A percentile compares a stretch with the other conserved stretches of the same genome.
Conservation (phyloP, 345 rosid genomes). For the Melaleuca quinquenervia region DNA sequence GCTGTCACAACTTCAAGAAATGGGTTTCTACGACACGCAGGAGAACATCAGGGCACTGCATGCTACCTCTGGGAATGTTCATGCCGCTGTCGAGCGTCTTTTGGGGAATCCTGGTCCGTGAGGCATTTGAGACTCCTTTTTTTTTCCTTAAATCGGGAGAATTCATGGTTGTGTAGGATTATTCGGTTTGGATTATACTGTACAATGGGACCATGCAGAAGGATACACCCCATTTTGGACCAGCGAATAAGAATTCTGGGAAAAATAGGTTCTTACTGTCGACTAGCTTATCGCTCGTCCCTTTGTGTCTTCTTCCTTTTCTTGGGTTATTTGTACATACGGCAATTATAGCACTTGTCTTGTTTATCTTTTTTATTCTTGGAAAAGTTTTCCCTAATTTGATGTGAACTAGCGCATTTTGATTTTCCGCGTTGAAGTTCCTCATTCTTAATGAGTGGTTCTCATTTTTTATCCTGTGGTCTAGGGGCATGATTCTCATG, state of each 20-base stretch:
- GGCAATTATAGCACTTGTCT: neutral
- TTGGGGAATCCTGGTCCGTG: conserved; percentile 56
- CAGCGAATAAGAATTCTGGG: neutral
- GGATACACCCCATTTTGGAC: neutral
- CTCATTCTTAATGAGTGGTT: neutral
- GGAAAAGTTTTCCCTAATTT: neutral
- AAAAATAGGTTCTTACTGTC: neutral
- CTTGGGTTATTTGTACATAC: neutral
- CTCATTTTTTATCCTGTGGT: neutral
- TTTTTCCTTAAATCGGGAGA: neutral
- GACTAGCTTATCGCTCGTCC: neutral
- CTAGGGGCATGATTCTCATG: neutral
- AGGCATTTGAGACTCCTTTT: neutral
- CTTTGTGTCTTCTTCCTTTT: neutral
- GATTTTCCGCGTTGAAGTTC: neutral
- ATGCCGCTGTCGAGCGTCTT: conserved; percentile 88
- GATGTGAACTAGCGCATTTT: neutral
- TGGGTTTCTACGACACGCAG: conserved; percentile 80
- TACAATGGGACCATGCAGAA: neutral
- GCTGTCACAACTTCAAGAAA: conserved; percentile 76
- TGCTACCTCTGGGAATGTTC: conserved; percentile 75
- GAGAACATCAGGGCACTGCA: conserved; percentile 79
- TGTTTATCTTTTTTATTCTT: neutral
- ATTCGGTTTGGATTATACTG: neutral
- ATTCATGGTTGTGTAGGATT: neutral